Evolutionary conservation across 495 filamentous ascomycete species (phyloP).

Genomic region (Neurospora sp.): DNA sequence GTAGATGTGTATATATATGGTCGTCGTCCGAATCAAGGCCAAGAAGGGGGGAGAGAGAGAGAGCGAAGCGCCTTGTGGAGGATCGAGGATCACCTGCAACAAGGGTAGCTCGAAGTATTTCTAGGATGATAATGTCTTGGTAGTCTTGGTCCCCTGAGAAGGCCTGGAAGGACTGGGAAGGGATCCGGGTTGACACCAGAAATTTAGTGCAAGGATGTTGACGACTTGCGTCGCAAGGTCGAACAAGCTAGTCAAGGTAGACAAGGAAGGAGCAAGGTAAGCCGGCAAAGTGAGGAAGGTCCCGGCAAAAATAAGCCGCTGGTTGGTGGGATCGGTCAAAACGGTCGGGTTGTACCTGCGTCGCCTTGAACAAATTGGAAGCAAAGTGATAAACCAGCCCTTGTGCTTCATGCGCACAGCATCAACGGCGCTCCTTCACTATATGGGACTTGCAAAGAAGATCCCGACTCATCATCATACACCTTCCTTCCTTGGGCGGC

Average conservation of each 20-base stretch:
- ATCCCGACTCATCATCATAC: not conserved
- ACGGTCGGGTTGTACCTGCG: not conserved
- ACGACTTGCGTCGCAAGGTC: not conserved
- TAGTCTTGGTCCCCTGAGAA: not conserved
- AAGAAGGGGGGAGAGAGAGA: not conserved
- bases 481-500: not conserved
- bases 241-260: not conserved
- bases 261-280: not conserved
- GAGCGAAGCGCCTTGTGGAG: not conserved
- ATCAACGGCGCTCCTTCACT: not conserved
- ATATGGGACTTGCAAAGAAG: not conserved
- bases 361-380: not conserved
- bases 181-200: not conserved
- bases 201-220: not conserved
- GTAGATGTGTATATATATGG: not conserved
- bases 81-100: not conserved
- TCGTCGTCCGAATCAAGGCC: not conserved
- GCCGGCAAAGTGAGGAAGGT: not conserved
- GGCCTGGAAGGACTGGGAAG: not conserved
- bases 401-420: not conserved
- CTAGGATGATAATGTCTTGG: not conserved
- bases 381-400: not conserved
- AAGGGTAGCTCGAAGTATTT: not conserved
- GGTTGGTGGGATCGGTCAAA: not conserved
- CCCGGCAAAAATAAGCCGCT: not conserved